These are phyloP conservation scores for Kregervanrija fluxuum DNA, from an alignment of 805 yeast species.

Conservation along the genomic window DNA sequence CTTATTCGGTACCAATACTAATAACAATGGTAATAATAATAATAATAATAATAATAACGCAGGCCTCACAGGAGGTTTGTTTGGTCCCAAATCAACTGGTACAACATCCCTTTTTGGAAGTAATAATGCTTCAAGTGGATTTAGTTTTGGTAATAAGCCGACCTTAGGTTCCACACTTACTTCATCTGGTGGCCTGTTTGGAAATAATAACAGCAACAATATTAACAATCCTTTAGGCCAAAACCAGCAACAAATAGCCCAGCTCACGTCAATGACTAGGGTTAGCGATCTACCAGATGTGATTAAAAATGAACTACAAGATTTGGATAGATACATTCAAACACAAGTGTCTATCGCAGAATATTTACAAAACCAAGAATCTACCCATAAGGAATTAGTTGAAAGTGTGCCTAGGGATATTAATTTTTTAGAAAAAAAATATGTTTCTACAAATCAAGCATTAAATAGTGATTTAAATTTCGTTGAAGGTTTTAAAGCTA, in stretches of 20 bases:
- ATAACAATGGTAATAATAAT: constrained; percentile 6
- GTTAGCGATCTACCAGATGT: constrained; percentile 69
- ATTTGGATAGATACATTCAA: constrained; percentile 64
- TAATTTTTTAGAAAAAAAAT: constrained; percentile 51
- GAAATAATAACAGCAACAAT: constrained; percentile 20
- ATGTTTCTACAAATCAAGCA: constrained; percentile 61
- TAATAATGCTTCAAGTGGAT: constrained; percentile 10
- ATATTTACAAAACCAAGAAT: constrained; percentile 51
- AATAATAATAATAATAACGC: constrained; percentile 2
- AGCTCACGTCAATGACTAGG: constrained; percentile 65
- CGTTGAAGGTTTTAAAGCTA: constrained; percentile 36
- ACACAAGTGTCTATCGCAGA: constrained; percentile 69
- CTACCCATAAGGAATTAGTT: constrained; percentile 57
- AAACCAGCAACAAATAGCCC: constrained; percentile 37
- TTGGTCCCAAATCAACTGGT: constrained; percentile 14
- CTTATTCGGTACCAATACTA: constrained; percentile 26
- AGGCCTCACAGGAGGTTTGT: constrained; percentile 11
- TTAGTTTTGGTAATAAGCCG: constrained; percentile 26
- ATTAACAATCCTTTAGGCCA: constrained; percentile 13
- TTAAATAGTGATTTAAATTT: constrained; percentile 40
- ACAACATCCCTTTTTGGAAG: constrained; percentile 7
- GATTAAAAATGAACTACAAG: constrained; percentile 61
- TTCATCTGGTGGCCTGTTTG: constrained; percentile 30
- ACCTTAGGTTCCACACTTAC: background rate
- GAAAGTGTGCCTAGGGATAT: constrained; percentile 71